Percentiles rank a stretch among this genome's conserved stretches.
Conservation (phyloP, 306 rosid genomes). For the Rosa multiflora region DNA sequence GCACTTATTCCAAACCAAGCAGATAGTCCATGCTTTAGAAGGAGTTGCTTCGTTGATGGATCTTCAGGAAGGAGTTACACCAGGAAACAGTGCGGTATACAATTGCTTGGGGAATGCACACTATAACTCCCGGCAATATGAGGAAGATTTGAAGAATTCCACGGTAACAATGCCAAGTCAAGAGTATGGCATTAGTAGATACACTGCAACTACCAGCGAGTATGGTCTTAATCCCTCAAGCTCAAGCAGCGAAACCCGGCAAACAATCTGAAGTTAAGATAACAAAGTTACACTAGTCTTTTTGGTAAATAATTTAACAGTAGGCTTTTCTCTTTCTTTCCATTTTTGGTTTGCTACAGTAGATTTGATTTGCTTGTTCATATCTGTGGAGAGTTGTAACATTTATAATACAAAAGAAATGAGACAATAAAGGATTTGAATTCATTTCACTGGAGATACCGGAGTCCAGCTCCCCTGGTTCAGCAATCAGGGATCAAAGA, state of each 20-base stretch:
- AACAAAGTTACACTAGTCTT: not conserved
- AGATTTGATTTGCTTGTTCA: slow-evolving; percentile 8
- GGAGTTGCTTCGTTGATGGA: slow-evolving; percentile 42
- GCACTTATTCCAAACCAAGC: slow-evolving; percentile 14
- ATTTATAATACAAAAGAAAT: not conserved
- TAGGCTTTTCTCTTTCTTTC: not conserved
- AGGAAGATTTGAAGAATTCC: slow-evolving; percentile 34
- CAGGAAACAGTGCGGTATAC: slow-evolving; percentile 24
- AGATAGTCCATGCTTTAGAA: slow-evolving; percentile 54
- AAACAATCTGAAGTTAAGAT: slow-evolving; percentile 17
- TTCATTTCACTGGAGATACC: not conserved
- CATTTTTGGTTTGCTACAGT: not conserved
- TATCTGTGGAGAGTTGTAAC: not conserved
- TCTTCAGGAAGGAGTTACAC: slow-evolving; percentile 32
- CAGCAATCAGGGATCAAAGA: not conserved
- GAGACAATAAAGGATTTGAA: not conserved
- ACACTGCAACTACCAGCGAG: slow-evolving; percentile 47
- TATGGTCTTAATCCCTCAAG: slow-evolving; percentile 39
- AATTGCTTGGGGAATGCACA: slow-evolving; percentile 29
- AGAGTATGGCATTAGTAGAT: slow-evolving; percentile 30
- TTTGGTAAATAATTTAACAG: slow-evolving; percentile 3
- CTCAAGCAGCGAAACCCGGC: slow-evolving; percentile 40
- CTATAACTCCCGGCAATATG: slow-evolving; percentile 24
- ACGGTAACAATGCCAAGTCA: slow-evolving; percentile 30
- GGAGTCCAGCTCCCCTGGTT: not conserved